Conservation (phyloP, 169 alveolate species). For the Cryptosporidium parvum region DNA sequence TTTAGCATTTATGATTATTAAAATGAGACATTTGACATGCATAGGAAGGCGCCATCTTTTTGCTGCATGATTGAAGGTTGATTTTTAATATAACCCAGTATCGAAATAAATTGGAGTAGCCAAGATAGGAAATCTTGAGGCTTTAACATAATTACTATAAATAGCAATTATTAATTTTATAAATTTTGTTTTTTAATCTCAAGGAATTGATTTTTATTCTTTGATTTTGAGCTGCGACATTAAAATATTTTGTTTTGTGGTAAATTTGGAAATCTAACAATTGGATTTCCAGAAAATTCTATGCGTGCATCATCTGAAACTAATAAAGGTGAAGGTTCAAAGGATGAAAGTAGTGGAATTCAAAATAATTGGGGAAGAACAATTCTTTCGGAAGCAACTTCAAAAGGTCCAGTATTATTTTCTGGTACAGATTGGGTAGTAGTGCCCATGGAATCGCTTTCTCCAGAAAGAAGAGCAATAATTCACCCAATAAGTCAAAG, state of each 20-base stretch:
- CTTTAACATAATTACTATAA: neutral
- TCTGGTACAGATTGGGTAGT: slow-evolving; percentile 75
- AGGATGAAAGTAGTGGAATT: slow-evolving; percentile 20
- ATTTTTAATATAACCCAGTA: slow-evolving; percentile 3
- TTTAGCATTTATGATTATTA: neutral
- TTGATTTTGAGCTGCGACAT: neutral
- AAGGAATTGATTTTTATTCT: neutral
- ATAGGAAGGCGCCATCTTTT: slow-evolving; percentile 20
- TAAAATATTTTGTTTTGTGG: neutral
- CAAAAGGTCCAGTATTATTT: slow-evolving; percentile 66
- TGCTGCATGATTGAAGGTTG: slow-evolving; percentile 36
- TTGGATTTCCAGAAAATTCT: neutral
- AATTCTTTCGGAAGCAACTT: slow-evolving; percentile 49
- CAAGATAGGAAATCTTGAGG: slow-evolving; percentile 2
- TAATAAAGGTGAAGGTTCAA: slow-evolving; percentile 16
- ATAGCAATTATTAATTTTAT: neutral
- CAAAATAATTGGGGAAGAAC: slow-evolving; percentile 50
- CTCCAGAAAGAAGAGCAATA: slow-evolving; percentile 64
- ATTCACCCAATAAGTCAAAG: slow-evolving; percentile 82
- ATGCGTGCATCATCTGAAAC: slow-evolving; percentile 41
- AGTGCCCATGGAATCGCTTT: slow-evolving; percentile 65
- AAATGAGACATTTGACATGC: slow-evolving; percentile 33
- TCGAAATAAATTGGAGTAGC: slow-evolving; percentile 2
- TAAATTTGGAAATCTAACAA: neutral
- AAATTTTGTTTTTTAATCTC: neutral